phyloP scores from a whole-genome alignment of 2,329 filamentous ascomycete genomes.

The Hymenoscyphus scutula region DNA sequence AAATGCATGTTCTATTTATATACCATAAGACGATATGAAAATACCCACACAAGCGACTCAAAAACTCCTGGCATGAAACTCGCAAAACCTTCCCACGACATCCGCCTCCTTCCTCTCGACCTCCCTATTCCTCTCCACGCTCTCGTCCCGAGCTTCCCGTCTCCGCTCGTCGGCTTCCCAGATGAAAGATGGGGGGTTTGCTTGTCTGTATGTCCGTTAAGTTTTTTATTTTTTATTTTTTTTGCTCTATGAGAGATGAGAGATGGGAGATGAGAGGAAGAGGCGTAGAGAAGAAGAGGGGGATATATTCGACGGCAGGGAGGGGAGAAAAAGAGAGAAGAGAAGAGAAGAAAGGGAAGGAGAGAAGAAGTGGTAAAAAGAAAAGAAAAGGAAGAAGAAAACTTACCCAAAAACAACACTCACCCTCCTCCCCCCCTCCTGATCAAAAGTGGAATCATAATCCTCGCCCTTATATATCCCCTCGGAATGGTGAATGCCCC shows the following conservation, averaged over 20 bases:
- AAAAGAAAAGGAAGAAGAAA: too few relatives aligned
- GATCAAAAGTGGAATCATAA: background rate
- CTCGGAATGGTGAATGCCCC: background rate
- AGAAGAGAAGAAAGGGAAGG: background rate
- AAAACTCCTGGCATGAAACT: constrained; percentile 15
- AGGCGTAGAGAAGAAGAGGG: too few relatives aligned
- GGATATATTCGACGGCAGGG: too few relatives aligned
- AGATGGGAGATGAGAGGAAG: too few relatives aligned
- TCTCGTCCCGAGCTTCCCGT: constrained; percentile 11
- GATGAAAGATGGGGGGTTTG: constrained; percentile 16
- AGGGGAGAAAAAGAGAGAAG: background rate
- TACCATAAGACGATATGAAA: too few relatives aligned
- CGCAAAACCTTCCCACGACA: constrained; percentile 14
- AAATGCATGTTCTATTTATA: too few relatives aligned
- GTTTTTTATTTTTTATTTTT: too few relatives aligned
- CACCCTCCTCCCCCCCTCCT: background rate
- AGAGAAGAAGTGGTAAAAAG: too few relatives aligned
- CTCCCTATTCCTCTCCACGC: constrained; percentile 16
- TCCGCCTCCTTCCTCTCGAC: constrained; percentile 11
- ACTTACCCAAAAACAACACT: background rate
- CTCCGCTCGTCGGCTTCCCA: constrained; percentile 14
- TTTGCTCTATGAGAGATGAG: too few relatives aligned
- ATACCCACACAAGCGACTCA: background rate
- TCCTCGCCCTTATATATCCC: background rate
- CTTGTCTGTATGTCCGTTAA: too few relatives aligned